Conservation (phyloP, 345 rosid genomes). For the Angophora floribunda region DNA sequence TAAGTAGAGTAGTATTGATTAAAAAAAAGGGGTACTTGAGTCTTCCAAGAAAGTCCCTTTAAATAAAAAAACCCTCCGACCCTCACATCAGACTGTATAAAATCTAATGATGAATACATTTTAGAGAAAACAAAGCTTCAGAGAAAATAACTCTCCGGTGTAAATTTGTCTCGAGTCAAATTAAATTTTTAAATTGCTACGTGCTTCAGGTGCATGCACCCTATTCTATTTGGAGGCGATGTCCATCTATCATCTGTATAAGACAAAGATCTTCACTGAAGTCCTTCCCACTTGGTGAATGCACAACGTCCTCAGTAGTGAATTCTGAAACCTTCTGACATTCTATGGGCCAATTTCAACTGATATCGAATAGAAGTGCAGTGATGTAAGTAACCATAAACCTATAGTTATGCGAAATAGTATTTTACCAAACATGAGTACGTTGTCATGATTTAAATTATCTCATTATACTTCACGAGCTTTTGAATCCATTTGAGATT, state of each 20-base stretch:
- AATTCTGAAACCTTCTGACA: not conserved
- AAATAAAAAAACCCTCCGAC: rapidly evolving
- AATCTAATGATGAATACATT: not conserved
- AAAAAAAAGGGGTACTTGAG: not conserved
- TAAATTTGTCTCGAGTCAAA: not conserved
- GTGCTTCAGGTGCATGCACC: not conserved
- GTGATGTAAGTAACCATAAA: not conserved
- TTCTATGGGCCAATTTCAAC: not conserved
- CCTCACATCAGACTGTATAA: not conserved
- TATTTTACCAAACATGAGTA: not conserved
- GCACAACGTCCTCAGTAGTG: not conserved
- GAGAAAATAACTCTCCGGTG: not conserved
- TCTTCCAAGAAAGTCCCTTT: too few species aligned
- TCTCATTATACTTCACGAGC: not conserved
- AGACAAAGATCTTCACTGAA: too few species aligned
- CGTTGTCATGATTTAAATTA: too few species aligned
- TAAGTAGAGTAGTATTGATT: too few species aligned
- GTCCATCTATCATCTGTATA: too few species aligned
- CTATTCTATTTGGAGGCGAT: not conserved
- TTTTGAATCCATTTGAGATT: not conserved
- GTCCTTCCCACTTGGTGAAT: not conserved
- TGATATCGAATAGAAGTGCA: not conserved
- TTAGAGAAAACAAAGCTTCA: not conserved
- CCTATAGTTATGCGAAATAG: not conserved
- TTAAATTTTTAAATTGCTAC: not conserved